phyloP scores from a whole-genome alignment of 345 rosid genomes.

The Raphanus sativus region DNA sequence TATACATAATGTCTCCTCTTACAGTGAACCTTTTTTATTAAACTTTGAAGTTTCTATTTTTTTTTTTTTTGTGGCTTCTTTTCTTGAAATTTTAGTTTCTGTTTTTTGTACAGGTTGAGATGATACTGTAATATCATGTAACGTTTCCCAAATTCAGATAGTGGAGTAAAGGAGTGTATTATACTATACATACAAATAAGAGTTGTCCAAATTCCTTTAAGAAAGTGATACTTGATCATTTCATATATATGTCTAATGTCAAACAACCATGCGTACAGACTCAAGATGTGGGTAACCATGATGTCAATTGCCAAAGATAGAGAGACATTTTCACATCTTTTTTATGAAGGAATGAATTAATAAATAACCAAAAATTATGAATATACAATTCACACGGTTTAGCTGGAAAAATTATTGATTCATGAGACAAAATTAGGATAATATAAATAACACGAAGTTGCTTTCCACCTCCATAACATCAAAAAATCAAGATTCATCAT shows the following conservation, averaged over 20 bases:
- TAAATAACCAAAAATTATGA: not conserved
- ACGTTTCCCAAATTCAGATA: constrained; percentile 10
- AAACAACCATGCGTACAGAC: too few relatives aligned
- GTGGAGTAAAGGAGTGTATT: constrained; percentile 10
- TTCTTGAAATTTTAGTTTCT: not conserved
- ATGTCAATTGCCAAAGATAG: not conserved
- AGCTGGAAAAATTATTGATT: not conserved
- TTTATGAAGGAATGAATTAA: not conserved
- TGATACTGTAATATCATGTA: constrained; percentile 15
- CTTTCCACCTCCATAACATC: not conserved
- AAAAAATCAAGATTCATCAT: constrained; percentile 1
- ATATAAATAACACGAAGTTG: not conserved
- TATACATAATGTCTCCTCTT: constrained; percentile 14
- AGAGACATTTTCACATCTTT: not conserved
- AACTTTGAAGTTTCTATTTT: constrained; percentile 17
- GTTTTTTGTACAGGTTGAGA: constrained; percentile 11
- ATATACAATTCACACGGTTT: not conserved
- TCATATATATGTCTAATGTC: too few relatives aligned
- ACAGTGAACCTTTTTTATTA: constrained; percentile 15
- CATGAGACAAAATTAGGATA: not conserved
- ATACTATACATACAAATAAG: not conserved
- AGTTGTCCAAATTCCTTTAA: not conserved
- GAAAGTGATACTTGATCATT: not conserved
- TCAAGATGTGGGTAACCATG: too few relatives aligned
- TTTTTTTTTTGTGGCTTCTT: not conserved